Evolutionary conservation across 305 asterid genomes (phyloP).

Genomic region (Solanum hybrid): DNA sequence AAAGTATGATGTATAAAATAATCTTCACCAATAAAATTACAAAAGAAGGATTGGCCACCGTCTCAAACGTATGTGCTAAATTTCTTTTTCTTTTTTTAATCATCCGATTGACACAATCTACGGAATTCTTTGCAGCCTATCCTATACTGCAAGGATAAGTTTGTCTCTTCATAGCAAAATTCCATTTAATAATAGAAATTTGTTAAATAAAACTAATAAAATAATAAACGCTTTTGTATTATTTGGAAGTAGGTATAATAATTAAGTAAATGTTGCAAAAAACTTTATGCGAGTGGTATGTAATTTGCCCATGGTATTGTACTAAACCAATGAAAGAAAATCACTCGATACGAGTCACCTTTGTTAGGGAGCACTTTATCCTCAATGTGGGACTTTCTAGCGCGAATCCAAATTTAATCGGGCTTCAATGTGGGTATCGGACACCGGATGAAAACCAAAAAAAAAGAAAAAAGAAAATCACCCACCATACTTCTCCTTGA

Average conservation of each 20-base stretch:
- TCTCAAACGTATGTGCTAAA: background rate
- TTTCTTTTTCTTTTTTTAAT: background rate
- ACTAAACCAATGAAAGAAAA: background rate
- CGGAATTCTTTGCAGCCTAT: background rate
- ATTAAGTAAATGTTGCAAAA: background rate
- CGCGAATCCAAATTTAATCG: too few species aligned
- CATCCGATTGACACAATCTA: background rate
- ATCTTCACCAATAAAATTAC: background rate
- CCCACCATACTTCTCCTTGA: background rate
- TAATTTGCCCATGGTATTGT: background rate
- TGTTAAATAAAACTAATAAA: background rate
- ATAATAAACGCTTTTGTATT: background rate
- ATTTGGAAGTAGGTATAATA: background rate
- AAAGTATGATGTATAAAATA: background rate
- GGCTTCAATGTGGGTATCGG: accelerated
- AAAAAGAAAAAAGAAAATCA: background rate
- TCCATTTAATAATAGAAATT: background rate
- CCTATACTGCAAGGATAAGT: background rate
- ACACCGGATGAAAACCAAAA: too few species aligned
- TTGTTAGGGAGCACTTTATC: too few species aligned
- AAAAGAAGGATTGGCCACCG: background rate
- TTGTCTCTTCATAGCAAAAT: background rate
- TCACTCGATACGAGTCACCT: background rate
- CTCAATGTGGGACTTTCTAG: too few species aligned
- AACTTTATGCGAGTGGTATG: background rate